These are phyloP conservation scores for Russula dissimulans DNA, from an alignment of 768 basidiomycete genomes.

Conservation along the genomic window DNA sequence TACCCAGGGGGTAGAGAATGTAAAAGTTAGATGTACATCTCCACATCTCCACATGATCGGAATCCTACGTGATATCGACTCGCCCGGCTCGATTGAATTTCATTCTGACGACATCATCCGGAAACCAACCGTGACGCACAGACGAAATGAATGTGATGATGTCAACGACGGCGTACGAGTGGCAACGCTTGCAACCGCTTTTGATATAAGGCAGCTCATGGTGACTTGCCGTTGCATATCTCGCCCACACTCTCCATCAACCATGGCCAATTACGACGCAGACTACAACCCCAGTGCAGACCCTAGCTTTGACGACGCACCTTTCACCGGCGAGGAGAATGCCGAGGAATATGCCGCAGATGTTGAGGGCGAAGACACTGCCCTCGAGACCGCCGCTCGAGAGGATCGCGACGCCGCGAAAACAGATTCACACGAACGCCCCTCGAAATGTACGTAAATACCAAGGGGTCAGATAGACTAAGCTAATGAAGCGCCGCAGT, in stretches of 20 bases:
- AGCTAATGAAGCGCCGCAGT: not conserved
- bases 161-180: not conserved
- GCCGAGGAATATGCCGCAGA: not conserved
- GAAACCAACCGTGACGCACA: not conserved
- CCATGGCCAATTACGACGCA: conserved; percentile 8
- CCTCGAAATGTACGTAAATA: conserved; percentile 1
- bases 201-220: not conserved
- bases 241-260: not conserved
- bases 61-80: not conserved
- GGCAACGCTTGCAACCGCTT: not conserved
- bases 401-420: conserved; percentile 4
- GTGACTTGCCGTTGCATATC: not conserved
- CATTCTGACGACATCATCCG: not conserved
- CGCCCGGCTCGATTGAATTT: not conserved
- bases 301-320: not conserved
- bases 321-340: not conserved
- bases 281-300: conserved; percentile 9
- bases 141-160: not conserved
- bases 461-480: not conserved
- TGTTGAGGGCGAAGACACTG: not conserved
- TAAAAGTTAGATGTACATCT: not conserved
- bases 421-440: not conserved
- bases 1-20: conserved; percentile 12
- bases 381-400: not conserved
- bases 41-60: not conserved